phyloP scores from a whole-genome alignment of 148 eudicot genomes.

The Amaranthus cruentus region DNA sequence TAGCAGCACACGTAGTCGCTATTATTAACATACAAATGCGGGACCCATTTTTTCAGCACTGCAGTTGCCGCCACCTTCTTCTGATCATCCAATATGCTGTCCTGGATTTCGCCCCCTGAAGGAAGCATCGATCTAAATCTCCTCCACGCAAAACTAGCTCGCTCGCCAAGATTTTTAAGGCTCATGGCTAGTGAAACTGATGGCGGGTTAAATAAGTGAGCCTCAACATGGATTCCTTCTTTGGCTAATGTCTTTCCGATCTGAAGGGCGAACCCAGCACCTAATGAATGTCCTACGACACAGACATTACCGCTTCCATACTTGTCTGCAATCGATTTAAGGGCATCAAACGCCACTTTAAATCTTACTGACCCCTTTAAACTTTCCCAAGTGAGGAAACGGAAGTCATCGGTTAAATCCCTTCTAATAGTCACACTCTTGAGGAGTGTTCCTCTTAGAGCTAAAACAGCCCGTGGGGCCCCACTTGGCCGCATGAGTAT shows the following conservation, averaged over 20 bases:
- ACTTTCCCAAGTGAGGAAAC: slow-evolving; percentile 94
- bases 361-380: slow-evolving; percentile 80
- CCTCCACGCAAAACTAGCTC: slow-evolving; percentile 64
- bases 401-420: slow-evolving; percentile 77
- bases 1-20: slow-evolving; percentile 85
- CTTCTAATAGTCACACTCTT: slow-evolving; percentile 65
- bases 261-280: slow-evolving; percentile 90
- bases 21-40: slow-evolving; percentile 76
- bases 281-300: slow-evolving; percentile 77
- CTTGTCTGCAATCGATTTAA: slow-evolving; percentile 46
- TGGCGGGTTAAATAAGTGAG: slow-evolving; percentile 89
- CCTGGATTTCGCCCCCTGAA: slow-evolving; percentile 34
- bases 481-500: slow-evolving; percentile 69
- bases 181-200: slow-evolving; percentile 83
- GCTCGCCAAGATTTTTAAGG: slow-evolving; percentile 63
- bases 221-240: slow-evolving; percentile 66
- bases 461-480: slow-evolving; percentile 80
- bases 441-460: slow-evolving; percentile 73
- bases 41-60: slow-evolving; percentile 56
- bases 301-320: slow-evolving; percentile 68
- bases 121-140: slow-evolving; percentile 68
- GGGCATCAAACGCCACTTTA: slow-evolving; percentile 46
- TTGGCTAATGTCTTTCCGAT: slow-evolving; percentile 77
- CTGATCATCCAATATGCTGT: slow-evolving; percentile 20
- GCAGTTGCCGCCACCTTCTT: not conserved